Conservation (phyloP, 306 rosid genomes). For the Pachyrhizus erosus region DNA sequence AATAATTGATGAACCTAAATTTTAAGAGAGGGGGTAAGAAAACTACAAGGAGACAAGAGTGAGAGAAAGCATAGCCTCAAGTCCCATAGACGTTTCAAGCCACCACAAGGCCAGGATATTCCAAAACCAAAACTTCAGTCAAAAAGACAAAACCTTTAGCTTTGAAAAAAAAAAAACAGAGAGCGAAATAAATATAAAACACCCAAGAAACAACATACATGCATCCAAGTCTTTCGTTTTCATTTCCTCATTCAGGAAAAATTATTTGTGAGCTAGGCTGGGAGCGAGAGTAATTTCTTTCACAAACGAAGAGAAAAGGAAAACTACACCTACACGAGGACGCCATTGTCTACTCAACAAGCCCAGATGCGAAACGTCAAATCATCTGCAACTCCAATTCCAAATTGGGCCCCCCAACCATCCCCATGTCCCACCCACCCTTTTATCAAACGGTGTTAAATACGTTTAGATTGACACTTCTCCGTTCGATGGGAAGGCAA, state of each 20-base stretch:
- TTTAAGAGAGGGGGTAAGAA: neutral
- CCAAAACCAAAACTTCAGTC: constrained; percentile 29
- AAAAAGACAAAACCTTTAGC: constrained; percentile 37
- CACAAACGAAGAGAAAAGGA: constrained; percentile 26
- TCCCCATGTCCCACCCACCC: constrained; percentile 36
- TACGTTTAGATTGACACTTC: constrained; percentile 50
- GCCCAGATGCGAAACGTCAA: constrained; percentile 58
- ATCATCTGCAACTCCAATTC: constrained; percentile 49
- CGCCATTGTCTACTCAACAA: constrained; percentile 19
- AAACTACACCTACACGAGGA: constrained; percentile 28
- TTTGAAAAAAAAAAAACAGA: constrained; percentile 14
- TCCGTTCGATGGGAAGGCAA: constrained; percentile 41
- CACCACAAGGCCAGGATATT: constrained; percentile 1
- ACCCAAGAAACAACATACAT: neutral
- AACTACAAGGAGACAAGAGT: neutral
- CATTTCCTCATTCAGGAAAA: neutral
- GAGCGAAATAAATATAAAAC: neutral
- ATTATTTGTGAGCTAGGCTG: neutral
- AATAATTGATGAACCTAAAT: neutral
- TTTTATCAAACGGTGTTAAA: constrained; percentile 56
- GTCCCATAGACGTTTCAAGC: neutral
- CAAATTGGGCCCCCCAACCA: constrained; percentile 46
- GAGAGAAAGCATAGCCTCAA: constrained; percentile 20
- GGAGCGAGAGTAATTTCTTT: constrained; percentile 2
- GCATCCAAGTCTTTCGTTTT: constrained; percentile 23